phyloP scores from a whole-genome alignment of 1,284 basidiomycete genomes.

The Cryptococcus wingfieldii region DNA sequence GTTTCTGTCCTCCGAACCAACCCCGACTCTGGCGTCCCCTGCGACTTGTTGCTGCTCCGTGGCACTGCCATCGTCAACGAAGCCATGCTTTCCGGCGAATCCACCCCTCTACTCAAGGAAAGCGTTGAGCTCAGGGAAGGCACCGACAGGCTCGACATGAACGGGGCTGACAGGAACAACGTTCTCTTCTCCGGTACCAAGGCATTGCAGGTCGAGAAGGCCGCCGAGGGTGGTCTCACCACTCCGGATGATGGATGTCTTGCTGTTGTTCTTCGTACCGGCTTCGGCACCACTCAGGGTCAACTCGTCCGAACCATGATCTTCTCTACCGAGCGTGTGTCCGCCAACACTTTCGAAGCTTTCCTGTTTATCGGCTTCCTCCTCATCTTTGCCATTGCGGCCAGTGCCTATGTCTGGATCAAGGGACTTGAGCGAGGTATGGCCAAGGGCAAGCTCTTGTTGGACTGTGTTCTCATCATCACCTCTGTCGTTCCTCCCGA shows the following conservation, averaged over 20 bases:
- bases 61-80: conserved; percentile 94
- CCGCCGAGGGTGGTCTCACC: conserved; percentile 36
- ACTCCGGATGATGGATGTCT: conserved; percentile 84
- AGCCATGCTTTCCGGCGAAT: conserved; percentile 95
- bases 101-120: conserved; percentile 89
- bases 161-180: conserved; percentile 77
- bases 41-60: conserved; percentile 79
- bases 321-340: conserved; percentile 89
- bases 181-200: conserved; percentile 92
- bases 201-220: conserved; percentile 68
- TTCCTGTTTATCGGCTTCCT: conserved; percentile 96
- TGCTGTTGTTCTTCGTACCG: conserved; percentile 86
- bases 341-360: conserved; percentile 86
- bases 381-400: conserved; percentile 90
- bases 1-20: conserved; percentile 75
- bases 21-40: conserved; percentile 79
- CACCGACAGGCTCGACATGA: conserved; percentile 71
- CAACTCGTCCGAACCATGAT: conserved; percentile 96
- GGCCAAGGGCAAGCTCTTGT: conserved; percentile 85
- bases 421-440: conserved; percentile 78
- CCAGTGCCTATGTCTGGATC: conserved; percentile 75
- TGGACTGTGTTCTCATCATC: conserved; percentile 91
- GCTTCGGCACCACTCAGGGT: conserved; percentile 92
- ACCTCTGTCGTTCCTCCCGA: conserved; percentile 95
- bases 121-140: conserved; percentile 78